Conservation (phyloP, 2,329 filamentous ascomycete species). For the Parastagonospora avenae region DNA sequence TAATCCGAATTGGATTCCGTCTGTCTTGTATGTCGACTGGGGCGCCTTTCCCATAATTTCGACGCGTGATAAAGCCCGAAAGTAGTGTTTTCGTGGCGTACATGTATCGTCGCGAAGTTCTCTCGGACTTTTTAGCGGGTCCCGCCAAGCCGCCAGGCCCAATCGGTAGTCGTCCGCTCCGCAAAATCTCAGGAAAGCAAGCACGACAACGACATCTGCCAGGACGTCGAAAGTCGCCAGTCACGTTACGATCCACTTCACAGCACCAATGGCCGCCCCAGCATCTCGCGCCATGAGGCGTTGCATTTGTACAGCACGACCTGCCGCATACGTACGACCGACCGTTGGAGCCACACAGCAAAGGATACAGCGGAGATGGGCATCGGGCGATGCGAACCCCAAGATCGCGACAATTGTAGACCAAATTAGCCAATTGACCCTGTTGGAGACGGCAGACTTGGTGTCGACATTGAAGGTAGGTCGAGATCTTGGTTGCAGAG, state of each 20-base stretch:
- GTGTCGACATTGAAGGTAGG: slow-evolving; percentile 92
- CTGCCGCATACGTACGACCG: slow-evolving; percentile 33
- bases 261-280: slow-evolving; percentile 50
- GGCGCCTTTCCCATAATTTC: slow-evolving; percentile 45
- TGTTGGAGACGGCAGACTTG: slow-evolving; percentile 95
- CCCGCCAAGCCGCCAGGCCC: slow-evolving; percentile 33
- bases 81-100: slow-evolving; percentile 21
- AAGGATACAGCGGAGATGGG: slow-evolving; percentile 72
- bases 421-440: slow-evolving; percentile 96
- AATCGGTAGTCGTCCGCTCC: slow-evolving; percentile 26
- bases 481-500: background rate
- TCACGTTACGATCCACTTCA: slow-evolving; percentile 24
- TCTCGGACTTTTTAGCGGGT: slow-evolving; percentile 33
- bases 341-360: slow-evolving; percentile 43
- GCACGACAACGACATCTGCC: slow-evolving; percentile 16
- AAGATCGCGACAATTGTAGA: slow-evolving; percentile 97
- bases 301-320: slow-evolving; percentile 47
- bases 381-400: slow-evolving; percentile 85
- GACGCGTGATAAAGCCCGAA: slow-evolving; percentile 31
- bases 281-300: slow-evolving; percentile 51
- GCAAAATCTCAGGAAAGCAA: slow-evolving; percentile 35
- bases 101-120: slow-evolving; percentile 17
- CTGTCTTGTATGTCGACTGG: slow-evolving; percentile 17
- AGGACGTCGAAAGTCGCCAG: background rate
- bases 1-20: slow-evolving; percentile 17